Base-by-base conservation (phyloP, 2,329 filamentous ascomycete genomes). In the Fusarium verrucosum region DNA sequence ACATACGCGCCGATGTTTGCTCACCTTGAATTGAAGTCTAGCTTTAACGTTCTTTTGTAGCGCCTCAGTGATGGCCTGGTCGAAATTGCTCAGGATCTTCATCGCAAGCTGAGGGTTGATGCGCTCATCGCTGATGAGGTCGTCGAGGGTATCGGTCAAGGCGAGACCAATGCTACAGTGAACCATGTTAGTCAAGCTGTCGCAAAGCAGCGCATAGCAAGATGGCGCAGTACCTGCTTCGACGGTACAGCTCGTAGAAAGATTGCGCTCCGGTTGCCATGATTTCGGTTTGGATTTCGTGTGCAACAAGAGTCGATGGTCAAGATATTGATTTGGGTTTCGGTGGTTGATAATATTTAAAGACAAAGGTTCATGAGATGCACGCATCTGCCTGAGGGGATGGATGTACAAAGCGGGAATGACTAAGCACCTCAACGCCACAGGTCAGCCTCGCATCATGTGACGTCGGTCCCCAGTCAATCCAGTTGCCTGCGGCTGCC, bases 31-130 rank as follows among this genome's bases (percentile, higher is more conserved):
- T 5, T 89, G 92, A 76, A 98, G 80, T 45, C 94, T 88, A 22
- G 92, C 88, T 80, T 96, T 96, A 71, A 99, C 95, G 75, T 92
- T 95, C 53, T 97, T 94, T 61, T 92, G 91, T 33, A 99, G 83
- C 19, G 94, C 91, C 73, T 97, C 93, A 16, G 95, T 92, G 52
- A 99, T 93, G 40, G 92, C 90, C 72, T 93, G 90, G 79, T 99
- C 95, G 78, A 98, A 99, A 80, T 96, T 96, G 70, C 89, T 88
- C 62, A 99, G 87, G 66, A 99, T 96, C 85, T 96, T 97, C 92
- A 99, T 98, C 46, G 95, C 95, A 40, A 99, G 87, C 82, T 99
- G 95, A 25, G 95, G 95, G 80, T 98, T 94, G 80, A 99, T 98
- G 69, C 92, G 92, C 73, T 93, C 90, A 70, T 94, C 91, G 76